Conservation (phyloP, 1,284 basidiomycete genomes). For the Amylostereum chailletii region DNA sequence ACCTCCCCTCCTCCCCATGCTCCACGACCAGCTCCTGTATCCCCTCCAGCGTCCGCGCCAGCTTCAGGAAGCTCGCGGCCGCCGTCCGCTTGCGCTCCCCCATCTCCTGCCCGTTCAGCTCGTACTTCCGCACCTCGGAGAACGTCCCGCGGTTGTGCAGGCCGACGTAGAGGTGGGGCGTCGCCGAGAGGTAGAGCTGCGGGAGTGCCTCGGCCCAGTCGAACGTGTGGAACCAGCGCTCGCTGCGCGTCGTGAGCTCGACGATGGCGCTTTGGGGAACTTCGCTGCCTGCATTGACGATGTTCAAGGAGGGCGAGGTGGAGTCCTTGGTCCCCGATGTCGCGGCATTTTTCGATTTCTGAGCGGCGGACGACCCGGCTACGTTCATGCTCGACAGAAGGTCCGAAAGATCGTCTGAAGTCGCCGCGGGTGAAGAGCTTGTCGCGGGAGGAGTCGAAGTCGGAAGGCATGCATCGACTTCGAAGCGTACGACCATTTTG, state of each 20-base stretch:
- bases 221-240: conserved; percentile 21
- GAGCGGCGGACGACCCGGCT: conserved; percentile 1
- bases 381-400: conserved; percentile 21
- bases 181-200: conserved; percentile 44
- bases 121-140: conserved; percentile 26
- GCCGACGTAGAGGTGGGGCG: conserved; percentile 35
- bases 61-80: conserved; percentile 28
- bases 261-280: conserved; percentile 36
- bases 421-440: not conserved
- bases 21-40: conserved; percentile 35
- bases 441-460: conserved; percentile 1
- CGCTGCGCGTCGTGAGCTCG: conserved; percentile 38
- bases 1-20: conserved; percentile 31
- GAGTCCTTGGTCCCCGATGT: not conserved
- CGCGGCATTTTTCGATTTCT: not conserved
- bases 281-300: conserved; percentile 30
- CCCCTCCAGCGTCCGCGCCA: conserved; percentile 28
- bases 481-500: conserved; percentile 22
- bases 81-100: conserved; percentile 20
- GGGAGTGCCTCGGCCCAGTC: conserved; percentile 39
- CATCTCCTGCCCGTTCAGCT: conserved; percentile 14
- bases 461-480: conserved; percentile 22
- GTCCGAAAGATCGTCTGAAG: conserved; percentile 27
- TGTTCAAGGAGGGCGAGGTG: conserved; percentile 19
- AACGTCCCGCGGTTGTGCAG: conserved; percentile 36